These are phyloP conservation scores for Davidsoniella eucalypti DNA, from an alignment of 2,329 filamentous ascomycete species.

Conservation along the genomic window DNA sequence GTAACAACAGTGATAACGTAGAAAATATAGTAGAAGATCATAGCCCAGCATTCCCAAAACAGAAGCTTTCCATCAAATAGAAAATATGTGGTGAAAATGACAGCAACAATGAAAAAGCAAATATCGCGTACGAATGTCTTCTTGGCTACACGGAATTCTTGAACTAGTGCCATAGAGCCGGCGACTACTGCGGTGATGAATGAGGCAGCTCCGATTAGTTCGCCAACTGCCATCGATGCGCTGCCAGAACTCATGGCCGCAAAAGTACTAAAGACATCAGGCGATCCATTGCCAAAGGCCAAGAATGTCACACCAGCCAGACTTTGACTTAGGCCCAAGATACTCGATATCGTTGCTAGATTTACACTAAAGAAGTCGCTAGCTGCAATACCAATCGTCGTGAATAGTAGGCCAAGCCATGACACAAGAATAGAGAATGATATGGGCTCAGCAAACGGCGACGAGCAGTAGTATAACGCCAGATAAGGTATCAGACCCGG, in stretches of 20 bases:
- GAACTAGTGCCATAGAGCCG: slow-evolving; percentile 91
- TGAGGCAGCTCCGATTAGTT: slow-evolving; percentile 82
- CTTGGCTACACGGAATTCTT: slow-evolving; percentile 79
- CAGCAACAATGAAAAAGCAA: slow-evolving; percentile 76
- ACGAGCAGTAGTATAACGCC: slow-evolving; percentile 72
- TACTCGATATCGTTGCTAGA: slow-evolving; percentile 74
- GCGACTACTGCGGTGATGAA: slow-evolving; percentile 96
- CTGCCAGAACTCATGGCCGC: slow-evolving; percentile 95
- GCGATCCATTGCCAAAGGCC: slow-evolving; percentile 93
- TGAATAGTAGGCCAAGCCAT: slow-evolving; percentile 85
- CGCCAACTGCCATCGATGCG: slow-evolving; percentile 89
- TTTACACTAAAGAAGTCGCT: slow-evolving; percentile 99
- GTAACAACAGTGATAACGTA: slow-evolving; percentile 78
- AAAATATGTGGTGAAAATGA: slow-evolving; percentile 74
- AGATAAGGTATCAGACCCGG: slow-evolving; percentile 82
- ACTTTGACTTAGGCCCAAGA: slow-evolving; percentile 88
- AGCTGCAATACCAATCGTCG: slow-evolving; percentile 91
- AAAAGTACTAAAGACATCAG: slow-evolving; percentile 96
- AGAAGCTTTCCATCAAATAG: slow-evolving; percentile 69
- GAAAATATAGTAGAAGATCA: slow-evolving; percentile 82
- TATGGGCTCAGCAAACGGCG: slow-evolving; percentile 50
- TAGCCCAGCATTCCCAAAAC: slow-evolving; percentile 75
- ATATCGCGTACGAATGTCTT: slow-evolving; percentile 87
- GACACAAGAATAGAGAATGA: slow-evolving; percentile 63
- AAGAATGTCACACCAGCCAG: slow-evolving; percentile 91